phyloP scores from a whole-genome alignment of 495 filamentous ascomycete species.

The Extremus antarcticus region DNA sequence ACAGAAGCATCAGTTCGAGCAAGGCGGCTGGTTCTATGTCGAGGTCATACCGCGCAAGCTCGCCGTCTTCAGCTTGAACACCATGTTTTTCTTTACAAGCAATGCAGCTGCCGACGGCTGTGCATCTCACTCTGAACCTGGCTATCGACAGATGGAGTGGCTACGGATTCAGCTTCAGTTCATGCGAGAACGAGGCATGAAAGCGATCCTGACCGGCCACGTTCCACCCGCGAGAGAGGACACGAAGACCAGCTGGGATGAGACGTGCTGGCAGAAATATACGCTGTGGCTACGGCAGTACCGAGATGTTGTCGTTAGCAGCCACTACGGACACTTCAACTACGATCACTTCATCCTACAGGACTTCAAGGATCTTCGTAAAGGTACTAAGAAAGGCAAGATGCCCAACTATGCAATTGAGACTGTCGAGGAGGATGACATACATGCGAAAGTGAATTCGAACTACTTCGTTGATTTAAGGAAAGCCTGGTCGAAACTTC shows the following conservation, averaged over 20 bases:
- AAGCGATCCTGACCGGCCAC: conserved; percentile 89
- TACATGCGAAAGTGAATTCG: conserved; percentile 52
- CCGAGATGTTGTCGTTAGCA: conserved; percentile 73
- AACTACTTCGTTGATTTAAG: conserved; percentile 75
- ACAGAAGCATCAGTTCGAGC: conserved; percentile 82
- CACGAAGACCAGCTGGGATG: conserved; percentile 78
- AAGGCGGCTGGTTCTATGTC: conserved; percentile 86
- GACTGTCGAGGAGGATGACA: conserved; percentile 35
- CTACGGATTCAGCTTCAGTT: conserved; percentile 80
- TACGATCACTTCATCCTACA: conserved; percentile 95
- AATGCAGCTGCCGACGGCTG: conserved; percentile 92
- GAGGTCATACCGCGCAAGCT: conserved; percentile 84
- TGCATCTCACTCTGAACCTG: conserved; percentile 61
- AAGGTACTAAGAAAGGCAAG: conserved; percentile 36
- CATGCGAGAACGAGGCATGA: conserved; percentile 73
- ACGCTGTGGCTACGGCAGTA: conserved; percentile 81
- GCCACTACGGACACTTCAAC: conserved; percentile 93
- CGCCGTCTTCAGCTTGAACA: conserved; percentile 91
- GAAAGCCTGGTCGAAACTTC: conserved; percentile 63
- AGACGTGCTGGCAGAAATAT: conserved; percentile 97
- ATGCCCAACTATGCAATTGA: conserved; percentile 31
- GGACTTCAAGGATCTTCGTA: conserved; percentile 65
- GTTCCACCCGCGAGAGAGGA: conserved; percentile 80
- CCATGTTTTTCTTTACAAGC: conserved; percentile 86
- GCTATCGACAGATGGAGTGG: conserved; percentile 95